Conservation (phyloP, 176 grass and related monocot species). For the Aegilops sharonensis region DNA sequence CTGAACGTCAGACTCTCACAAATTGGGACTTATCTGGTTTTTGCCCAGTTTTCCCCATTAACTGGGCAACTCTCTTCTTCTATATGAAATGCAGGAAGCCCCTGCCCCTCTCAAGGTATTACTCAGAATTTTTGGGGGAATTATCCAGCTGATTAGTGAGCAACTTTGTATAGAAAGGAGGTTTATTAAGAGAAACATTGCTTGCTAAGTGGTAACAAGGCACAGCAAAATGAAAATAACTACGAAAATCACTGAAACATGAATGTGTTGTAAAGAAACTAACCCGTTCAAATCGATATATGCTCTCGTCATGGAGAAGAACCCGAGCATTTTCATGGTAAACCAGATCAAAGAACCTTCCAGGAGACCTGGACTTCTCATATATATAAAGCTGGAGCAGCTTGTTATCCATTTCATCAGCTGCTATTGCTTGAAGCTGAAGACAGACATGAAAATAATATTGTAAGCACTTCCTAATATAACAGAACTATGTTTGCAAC, state of each 20-base stretch:
- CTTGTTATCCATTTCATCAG: conserved; percentile 65
- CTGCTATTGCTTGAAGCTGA: conserved; percentile 69
- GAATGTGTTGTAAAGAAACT: conserved; percentile 12
- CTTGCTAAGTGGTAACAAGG: neutral
- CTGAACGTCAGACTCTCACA: neutral
- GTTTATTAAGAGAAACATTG: neutral
- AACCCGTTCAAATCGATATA: conserved; percentile 68
- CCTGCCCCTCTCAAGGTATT: too few species aligned
- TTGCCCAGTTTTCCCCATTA: too few species aligned
- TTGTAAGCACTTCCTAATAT: neutral
- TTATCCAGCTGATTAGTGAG: neutral
- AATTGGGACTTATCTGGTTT: neutral
- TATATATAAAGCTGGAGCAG: conserved; percentile 63
- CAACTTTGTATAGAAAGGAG: neutral
- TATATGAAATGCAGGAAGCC: too few species aligned
- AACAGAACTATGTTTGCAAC: neutral
- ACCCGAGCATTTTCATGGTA: conserved; percentile 77
- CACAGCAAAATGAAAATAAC: neutral
- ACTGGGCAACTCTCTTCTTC: too few species aligned
- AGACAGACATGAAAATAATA: conserved; percentile 18
- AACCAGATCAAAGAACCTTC: conserved; percentile 47
- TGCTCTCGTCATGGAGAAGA: conserved; percentile 53
- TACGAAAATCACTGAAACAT: neutral
- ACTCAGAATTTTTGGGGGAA: too few species aligned
- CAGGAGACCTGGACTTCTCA: conserved; percentile 56